Conservation (phyloP, 2,329 filamentous ascomycete species). For the Ophiostoma perfectum region DNA sequence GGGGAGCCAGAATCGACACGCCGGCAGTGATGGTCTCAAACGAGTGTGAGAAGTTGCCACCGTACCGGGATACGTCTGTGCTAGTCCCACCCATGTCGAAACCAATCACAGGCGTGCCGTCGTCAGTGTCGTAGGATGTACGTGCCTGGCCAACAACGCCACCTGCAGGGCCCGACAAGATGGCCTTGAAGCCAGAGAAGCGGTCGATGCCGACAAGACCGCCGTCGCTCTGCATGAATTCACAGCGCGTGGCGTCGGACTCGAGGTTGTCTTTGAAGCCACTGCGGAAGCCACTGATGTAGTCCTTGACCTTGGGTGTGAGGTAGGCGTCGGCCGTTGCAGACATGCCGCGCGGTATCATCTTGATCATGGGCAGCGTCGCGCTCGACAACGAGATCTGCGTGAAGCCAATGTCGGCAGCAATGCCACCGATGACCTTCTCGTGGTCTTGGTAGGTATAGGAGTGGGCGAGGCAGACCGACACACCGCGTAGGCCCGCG, state of each 20-base stretch:
- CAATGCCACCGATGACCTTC: slow-evolving; percentile 21
- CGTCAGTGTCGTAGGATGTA: slow-evolving; percentile 63
- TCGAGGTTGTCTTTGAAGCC: too few relatives aligned
- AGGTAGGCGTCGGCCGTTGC: slow-evolving; percentile 28
- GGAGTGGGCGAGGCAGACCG: slow-evolving; percentile 36
- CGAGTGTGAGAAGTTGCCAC: slow-evolving; percentile 60
- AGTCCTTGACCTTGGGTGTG: too few relatives aligned
- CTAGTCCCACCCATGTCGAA: slow-evolving; percentile 46
- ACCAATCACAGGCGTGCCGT: slow-evolving; percentile 61
- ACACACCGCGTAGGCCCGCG: slow-evolving; percentile 45
- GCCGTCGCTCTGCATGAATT: slow-evolving; percentile 68
- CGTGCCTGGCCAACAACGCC: slow-evolving; percentile 68
- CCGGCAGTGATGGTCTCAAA: slow-evolving; percentile 67
- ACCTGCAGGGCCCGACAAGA: slow-evolving; percentile 64
- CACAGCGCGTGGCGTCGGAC: slow-evolving; percentile 64
- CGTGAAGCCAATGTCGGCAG: slow-evolving; percentile 20
- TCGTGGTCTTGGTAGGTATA: slow-evolving; percentile 27
- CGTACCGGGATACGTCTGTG: slow-evolving; percentile 22
- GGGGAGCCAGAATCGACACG: slow-evolving; percentile 85
- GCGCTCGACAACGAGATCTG: slow-evolving; percentile 14
- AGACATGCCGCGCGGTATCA: slow-evolving; percentile 62
- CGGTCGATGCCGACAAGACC: slow-evolving; percentile 26
- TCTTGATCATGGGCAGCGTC: slow-evolving; percentile 50
- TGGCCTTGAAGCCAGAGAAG: slow-evolving; percentile 44
- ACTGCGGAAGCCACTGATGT: too few relatives aligned